These are phyloP conservation scores for Symmetrospora coprosmae DNA, from an alignment of 768 basidiomycete genomes.

Conservation along the genomic window DNA sequence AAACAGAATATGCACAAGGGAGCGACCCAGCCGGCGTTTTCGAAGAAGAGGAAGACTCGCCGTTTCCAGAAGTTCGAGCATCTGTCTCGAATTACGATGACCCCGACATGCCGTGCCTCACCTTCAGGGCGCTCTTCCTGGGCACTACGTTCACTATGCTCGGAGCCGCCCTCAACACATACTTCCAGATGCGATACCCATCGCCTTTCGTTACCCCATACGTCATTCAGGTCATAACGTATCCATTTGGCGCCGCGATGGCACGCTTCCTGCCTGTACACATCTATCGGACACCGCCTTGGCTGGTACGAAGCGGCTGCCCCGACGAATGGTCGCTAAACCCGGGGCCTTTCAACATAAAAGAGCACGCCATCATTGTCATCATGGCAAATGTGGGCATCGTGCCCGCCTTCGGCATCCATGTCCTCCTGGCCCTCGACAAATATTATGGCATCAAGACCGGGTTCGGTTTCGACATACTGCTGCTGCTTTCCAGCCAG, in stretches of 20 bases:
- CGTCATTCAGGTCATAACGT: constrained; percentile 66
- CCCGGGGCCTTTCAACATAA: constrained; percentile 91
- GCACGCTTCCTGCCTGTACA: constrained; percentile 70
- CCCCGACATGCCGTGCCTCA: constrained; percentile 31
- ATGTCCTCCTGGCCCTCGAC: constrained; percentile 64
- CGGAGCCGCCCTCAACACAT: constrained; percentile 16
- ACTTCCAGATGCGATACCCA: constrained; percentile 19
- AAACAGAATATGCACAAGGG: not conserved
- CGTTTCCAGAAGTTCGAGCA: constrained; percentile 76
- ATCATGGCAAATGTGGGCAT: constrained; percentile 69
- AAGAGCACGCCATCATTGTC: constrained; percentile 76
- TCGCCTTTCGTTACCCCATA: constrained; percentile 43
- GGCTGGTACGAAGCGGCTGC: constrained; percentile 35
- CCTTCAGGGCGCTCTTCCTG: constrained; percentile 33
- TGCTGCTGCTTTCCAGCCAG: constrained; percentile 74
- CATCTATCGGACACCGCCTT: constrained; percentile 46
- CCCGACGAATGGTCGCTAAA: constrained; percentile 56
- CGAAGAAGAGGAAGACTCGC: constrained; percentile 66
- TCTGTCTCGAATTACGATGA: constrained; percentile 47
- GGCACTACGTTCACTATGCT: constrained; percentile 28
- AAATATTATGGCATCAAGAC: constrained; percentile 50
- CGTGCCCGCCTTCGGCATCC: constrained; percentile 50
- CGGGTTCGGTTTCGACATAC: constrained; percentile 57
- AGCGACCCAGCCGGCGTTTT: not conserved
- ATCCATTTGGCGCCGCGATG: constrained; percentile 73